Evolutionary conservation across 1,284 basidiomycete genomes (phyloP).

Genomic region (Erythrobasidium hasegawianum): DNA sequence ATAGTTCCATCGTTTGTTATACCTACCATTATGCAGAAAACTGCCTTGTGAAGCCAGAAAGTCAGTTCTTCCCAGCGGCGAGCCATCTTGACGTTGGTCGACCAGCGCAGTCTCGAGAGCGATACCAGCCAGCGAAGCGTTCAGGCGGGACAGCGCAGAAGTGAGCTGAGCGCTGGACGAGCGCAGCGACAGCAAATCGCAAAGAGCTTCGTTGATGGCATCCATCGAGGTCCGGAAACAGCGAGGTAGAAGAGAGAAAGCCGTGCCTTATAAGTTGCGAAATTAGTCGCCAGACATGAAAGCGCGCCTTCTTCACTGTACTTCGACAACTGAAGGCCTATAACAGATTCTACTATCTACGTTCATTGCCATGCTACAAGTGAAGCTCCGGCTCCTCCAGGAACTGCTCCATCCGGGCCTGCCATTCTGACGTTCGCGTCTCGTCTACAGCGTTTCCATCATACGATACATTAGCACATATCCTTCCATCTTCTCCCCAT

Average conservation of each 20-base stretch:
- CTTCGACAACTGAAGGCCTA: too few species aligned
- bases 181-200: constrained; percentile 21
- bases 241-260: background rate
- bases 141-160: constrained; percentile 10
- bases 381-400: constrained; percentile 1
- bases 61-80: background rate
- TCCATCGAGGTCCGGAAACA: constrained; percentile 8
- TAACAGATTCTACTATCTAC: too few species aligned
- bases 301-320: too few species aligned
- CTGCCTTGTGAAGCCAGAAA: constrained; percentile 20
- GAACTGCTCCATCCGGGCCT: constrained; percentile 8
- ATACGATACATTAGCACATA: constrained; percentile 20
- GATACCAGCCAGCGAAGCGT: constrained; percentile 9
- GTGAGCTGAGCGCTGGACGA: constrained; percentile 15
- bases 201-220: constrained; percentile 6
- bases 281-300: too few species aligned
- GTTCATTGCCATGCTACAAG: too few species aligned
- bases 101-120: constrained; percentile 6
- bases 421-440: constrained; percentile 8
- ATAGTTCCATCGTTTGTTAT: too few species aligned
- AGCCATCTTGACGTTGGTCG: constrained; percentile 6
- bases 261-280: too few species aligned
- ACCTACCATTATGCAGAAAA: constrained; percentile 16
- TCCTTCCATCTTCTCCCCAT: constrained; percentile 26
- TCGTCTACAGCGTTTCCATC: constrained; percentile 18